These are phyloP conservation scores for Tolypocladium paradoxum DNA, from an alignment of 2,329 filamentous ascomycete genomes.

Conservation along the genomic window DNA sequence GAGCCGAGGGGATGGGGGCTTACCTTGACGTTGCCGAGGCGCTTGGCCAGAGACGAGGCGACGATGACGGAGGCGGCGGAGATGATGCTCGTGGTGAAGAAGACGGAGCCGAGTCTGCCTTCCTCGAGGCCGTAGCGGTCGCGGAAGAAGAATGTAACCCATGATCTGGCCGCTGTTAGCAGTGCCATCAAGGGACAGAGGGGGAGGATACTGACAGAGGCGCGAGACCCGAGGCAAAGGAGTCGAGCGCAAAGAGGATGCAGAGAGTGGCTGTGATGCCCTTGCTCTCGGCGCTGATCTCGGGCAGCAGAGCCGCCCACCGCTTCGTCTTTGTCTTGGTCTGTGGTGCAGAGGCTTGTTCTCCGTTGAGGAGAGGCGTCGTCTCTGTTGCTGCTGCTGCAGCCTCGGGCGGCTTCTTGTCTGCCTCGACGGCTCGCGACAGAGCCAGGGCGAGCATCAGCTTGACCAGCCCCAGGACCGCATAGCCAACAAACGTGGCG, in stretches of 20 bases:
- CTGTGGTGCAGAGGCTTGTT: not conserved
- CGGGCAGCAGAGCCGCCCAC: slow-evolving; percentile 31
- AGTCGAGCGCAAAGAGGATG: slow-evolving; percentile 57
- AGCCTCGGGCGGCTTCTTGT: slow-evolving; percentile 1
- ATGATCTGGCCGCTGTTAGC: slow-evolving; percentile 33
- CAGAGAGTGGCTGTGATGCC: slow-evolving; percentile 50
- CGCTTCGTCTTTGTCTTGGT: slow-evolving; percentile 3
- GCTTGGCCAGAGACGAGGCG: slow-evolving; percentile 42
- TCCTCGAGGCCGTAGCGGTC: slow-evolving; percentile 35
- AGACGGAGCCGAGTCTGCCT: slow-evolving; percentile 40
- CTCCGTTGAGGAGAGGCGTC: slow-evolving; percentile 14
- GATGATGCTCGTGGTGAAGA: slow-evolving; percentile 42
- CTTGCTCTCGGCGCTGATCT: slow-evolving; percentile 45
- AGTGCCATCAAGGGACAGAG: not conserved
- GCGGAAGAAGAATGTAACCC: slow-evolving; percentile 48
- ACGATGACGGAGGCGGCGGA: slow-evolving; percentile 39
- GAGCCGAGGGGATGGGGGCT: slow-evolving; percentile 25
- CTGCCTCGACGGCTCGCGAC: slow-evolving; percentile 32
- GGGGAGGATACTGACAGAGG: slow-evolving; percentile 37
- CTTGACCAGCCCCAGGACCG: slow-evolving; percentile 45
- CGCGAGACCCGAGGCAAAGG: slow-evolving; percentile 60
- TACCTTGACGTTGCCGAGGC: slow-evolving; percentile 53
- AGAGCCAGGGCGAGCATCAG: slow-evolving; percentile 39
- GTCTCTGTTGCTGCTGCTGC: slow-evolving; percentile 5
- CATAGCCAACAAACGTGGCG: slow-evolving; percentile 46